A percentile compares a stretch with the other conserved stretches of the same genome.
phyloP scores from a whole-genome alignment of 1,284 basidiomycete species.

The Austroboletus niveus region DNA sequence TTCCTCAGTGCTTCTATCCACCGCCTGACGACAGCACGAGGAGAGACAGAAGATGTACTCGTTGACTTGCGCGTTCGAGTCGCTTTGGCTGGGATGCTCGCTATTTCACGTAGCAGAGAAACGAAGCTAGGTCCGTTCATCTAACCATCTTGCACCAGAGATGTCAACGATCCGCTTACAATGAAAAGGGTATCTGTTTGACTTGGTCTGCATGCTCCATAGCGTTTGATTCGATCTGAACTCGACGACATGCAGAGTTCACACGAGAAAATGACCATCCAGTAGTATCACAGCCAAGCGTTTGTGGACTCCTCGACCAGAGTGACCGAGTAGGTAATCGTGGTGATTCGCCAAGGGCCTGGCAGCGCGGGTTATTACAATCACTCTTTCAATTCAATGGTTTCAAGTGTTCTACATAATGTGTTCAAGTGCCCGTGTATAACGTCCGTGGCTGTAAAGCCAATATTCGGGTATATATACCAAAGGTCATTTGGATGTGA shows the following conservation, averaged over 20 bases:
- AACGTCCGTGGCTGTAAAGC: conserved; percentile 5
- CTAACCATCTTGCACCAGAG: background rate
- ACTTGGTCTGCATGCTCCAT: conserved; percentile 31
- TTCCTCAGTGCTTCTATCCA: conserved; percentile 48
- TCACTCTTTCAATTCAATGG: background rate
- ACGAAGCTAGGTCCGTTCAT: conserved; percentile 39
- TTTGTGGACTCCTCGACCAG: no score
- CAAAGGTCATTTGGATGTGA: conserved; percentile 3
- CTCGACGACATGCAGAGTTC: background rate
- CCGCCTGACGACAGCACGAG: conserved; percentile 39
- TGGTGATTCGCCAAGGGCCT: no score
- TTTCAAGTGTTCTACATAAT: background rate
- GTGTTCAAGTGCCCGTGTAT: background rate
- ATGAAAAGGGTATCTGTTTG: conserved; percentile 40
- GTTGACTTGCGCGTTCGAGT: conserved; percentile 16
- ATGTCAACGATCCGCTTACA: conserved; percentile 33
- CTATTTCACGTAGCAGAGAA: conserved; percentile 44
- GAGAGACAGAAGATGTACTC: conserved; percentile 30
- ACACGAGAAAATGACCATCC: background rate
- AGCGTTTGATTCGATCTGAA: conserved; percentile 22
- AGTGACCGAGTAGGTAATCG: no score
- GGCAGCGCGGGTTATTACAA: no score
- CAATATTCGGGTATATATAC: conserved; percentile 22
- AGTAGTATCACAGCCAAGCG: background rate
- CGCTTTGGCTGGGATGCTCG: conserved; percentile 32